Evolutionary conservation across 306 rosid species (phyloP).

Genomic region (Lathyrus oleraceus): DNA sequence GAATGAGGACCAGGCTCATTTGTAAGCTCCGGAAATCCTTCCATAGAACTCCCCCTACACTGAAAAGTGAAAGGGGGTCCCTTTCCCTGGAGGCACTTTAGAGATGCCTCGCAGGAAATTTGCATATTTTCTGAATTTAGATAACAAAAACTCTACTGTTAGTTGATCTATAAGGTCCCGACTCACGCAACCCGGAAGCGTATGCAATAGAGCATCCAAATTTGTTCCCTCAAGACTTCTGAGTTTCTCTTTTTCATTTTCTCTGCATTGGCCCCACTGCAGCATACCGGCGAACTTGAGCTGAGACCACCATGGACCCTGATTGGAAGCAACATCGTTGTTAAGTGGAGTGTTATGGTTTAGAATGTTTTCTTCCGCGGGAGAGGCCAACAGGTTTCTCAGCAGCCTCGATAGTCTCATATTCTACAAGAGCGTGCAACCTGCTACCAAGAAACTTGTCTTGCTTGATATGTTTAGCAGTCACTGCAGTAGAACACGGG

Average conservation of each 20-base stretch:
- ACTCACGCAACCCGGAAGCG: constrained; percentile 98
- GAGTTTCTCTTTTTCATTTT: constrained; percentile 85
- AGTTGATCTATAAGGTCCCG: constrained; percentile 98
- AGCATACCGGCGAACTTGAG: constrained; percentile 65
- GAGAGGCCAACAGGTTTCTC: constrained; percentile 61
- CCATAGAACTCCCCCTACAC: constrained; percentile 58
- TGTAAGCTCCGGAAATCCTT: constrained; percentile 53
- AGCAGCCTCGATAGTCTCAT: no score
- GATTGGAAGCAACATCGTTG: constrained; percentile 42
- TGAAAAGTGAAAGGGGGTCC: constrained; percentile 62
- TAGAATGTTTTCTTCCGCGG: constrained; percentile 22
- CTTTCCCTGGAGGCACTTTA: constrained; percentile 80
- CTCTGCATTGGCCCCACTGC: constrained; percentile 84
- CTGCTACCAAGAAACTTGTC: no score
- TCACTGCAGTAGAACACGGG: no score
- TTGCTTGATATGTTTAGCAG: no score
- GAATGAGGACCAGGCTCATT: constrained; percentile 50
- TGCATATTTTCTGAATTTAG: constrained; percentile 84
- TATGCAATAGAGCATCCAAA: constrained; percentile 92
- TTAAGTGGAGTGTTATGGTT: constrained; percentile 28
- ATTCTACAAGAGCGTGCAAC: no score
- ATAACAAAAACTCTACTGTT: no score
- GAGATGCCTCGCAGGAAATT: constrained; percentile 80
- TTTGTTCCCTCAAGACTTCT: constrained; percentile 87
- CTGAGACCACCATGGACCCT: constrained; percentile 64